Conservation (phyloP, 2,329 filamentous ascomycete species). For the Shiraia sp. region DNA sequence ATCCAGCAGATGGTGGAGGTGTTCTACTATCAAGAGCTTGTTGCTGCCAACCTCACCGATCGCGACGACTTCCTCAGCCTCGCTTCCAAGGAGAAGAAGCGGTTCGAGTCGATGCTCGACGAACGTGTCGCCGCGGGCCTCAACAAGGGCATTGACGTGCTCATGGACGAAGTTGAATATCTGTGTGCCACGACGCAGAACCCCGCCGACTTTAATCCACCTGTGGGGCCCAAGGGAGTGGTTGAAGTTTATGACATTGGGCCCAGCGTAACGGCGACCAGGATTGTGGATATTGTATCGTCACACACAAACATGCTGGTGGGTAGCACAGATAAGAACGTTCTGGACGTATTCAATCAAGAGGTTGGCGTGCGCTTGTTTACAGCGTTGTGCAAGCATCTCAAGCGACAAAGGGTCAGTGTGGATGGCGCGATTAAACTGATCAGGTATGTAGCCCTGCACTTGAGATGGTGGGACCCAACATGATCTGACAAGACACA, state of each 20-base stretch:
- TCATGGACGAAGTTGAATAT: conserved; percentile 98
- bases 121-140: conserved; percentile 93
- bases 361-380: conserved; percentile 95
- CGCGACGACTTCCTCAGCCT: conserved; percentile 93
- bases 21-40: conserved; percentile 95
- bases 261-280: conserved; percentile 76
- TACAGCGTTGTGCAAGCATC: conserved; percentile 89
- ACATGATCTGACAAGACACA: conserved; percentile 44
- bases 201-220: conserved; percentile 88
- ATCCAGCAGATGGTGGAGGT: conserved; percentile 99
- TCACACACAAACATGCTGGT: conserved; percentile 91
- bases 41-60: conserved; percentile 79
- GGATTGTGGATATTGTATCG: conserved; percentile 82
- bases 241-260: conserved; percentile 61
- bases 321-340: conserved; percentile 95
- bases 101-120: conserved; percentile 97
- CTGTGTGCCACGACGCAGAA: conserved; percentile 85
- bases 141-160: conserved; percentile 96
- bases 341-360: conserved; percentile 97
- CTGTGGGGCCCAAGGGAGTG: conserved; percentile 39
- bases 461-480: no score
- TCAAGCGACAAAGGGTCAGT: conserved; percentile 92
- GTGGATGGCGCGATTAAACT: conserved; percentile 87
- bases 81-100: conserved; percentile 92
- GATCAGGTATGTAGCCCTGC: conserved; percentile 71